Conservation (phyloP, 2,329 filamentous ascomycete species). For the Sordariomycetes sp. region DNA sequence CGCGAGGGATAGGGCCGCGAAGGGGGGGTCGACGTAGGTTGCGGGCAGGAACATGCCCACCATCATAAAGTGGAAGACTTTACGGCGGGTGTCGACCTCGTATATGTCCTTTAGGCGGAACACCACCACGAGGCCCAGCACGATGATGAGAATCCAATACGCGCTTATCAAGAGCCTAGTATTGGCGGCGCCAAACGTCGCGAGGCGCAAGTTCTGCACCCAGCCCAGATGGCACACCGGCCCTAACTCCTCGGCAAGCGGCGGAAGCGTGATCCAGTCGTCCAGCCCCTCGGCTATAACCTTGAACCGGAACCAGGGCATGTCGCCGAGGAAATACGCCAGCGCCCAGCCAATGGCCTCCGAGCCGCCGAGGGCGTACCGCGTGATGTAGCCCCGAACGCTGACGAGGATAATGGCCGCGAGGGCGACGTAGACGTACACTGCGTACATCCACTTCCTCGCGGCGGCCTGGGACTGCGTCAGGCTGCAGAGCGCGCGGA, state of each 20-base stretch:
- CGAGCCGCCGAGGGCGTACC: constrained; percentile 51
- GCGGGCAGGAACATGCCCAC: constrained; percentile 87
- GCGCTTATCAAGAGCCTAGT: constrained; percentile 62
- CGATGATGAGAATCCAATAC: constrained; percentile 62
- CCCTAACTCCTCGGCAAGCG: constrained; percentile 16
- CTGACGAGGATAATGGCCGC: constrained; percentile 53
- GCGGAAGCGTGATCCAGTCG: constrained; percentile 62
- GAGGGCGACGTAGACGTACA: constrained; percentile 61
- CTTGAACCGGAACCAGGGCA: constrained; percentile 57
- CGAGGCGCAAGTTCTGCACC: constrained; percentile 51
- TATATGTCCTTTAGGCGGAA: constrained; percentile 62
- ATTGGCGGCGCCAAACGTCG: constrained; percentile 60
- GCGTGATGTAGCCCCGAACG: constrained; percentile 56
- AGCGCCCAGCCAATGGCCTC: constrained; percentile 91
- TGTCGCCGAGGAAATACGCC: constrained; percentile 75
- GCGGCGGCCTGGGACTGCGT: constrained; percentile 64
- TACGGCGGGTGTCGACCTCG: constrained; percentile 89
- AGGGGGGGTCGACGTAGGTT: constrained; percentile 76
- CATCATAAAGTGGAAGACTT: constrained; percentile 98
- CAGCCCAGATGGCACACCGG: constrained; percentile 38
- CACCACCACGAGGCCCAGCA: constrained; percentile 60
- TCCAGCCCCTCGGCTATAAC: constrained; percentile 57
- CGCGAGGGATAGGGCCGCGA: constrained; percentile 64
- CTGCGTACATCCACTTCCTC: constrained; percentile 75
- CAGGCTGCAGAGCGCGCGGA: constrained; percentile 65